Evolutionary conservation across 2,329 filamentous ascomycete genomes (phyloP).

Genomic region (Chaetoscypha palmicola): DNA sequence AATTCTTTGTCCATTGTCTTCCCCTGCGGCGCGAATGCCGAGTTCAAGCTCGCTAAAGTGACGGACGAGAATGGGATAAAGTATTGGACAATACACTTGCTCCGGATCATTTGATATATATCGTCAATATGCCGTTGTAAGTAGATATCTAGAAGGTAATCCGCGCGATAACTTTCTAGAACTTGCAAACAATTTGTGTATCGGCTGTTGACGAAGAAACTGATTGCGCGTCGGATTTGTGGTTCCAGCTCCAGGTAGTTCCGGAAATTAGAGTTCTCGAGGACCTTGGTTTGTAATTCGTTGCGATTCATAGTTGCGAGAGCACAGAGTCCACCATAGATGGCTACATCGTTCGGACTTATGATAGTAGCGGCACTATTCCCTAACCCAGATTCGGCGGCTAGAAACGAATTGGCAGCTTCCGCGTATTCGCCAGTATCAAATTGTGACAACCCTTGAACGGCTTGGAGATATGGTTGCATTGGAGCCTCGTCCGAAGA

Average conservation of each 20-base stretch:
- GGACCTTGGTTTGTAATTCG: conserved; percentile 65
- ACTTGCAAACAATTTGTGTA: conserved; percentile 80
- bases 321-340: conserved; percentile 85
- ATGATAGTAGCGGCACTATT: conserved; percentile 62
- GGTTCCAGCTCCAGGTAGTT: conserved; percentile 87
- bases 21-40: conserved; percentile 62
- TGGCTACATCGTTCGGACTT: conserved; percentile 79
- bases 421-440: conserved; percentile 49
- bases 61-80: conserved; percentile 85
- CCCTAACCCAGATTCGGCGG: conserved; percentile 35
- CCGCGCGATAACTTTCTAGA: conserved; percentile 70
- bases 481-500: conserved; percentile 40
- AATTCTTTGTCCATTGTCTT: conserved; percentile 67
- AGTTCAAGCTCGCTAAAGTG: conserved; percentile 69
- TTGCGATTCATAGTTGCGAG: conserved; percentile 81
- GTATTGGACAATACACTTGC: conserved; percentile 90
- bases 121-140: conserved; percentile 65
- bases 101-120: conserved; percentile 70
- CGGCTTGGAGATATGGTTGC: conserved; percentile 48
- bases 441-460: conserved; percentile 55
- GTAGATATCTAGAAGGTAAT: conserved; percentile 88
- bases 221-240: conserved; percentile 85
- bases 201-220: conserved; percentile 81
- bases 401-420: conserved; percentile 62
- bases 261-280: conserved; percentile 77